Base-by-base conservation (phyloP, 345 rosid species). In the Brassica carinata region DNA sequence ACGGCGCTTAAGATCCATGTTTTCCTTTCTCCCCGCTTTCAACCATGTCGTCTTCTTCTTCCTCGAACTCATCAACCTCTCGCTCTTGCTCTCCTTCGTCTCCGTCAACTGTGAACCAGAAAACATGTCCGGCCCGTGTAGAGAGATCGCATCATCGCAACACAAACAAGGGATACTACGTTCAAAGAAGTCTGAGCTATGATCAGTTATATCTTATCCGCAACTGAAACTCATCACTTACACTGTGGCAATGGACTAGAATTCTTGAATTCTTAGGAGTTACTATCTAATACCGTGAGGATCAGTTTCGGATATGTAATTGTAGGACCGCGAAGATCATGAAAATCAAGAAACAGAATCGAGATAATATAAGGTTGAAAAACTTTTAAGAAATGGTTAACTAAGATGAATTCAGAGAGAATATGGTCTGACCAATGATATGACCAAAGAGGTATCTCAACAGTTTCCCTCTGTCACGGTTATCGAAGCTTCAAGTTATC, bases 1-100 rank as follows among this genome's bases (percentile, higher is more conserved):
- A 86, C 84, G 19, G 75, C 86, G 1, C 58, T 88, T 78, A 94
- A 94, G 89, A 94, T 94, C 86, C 89, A 88, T 31, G 98, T 89
- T 8, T 91, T 94, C 79, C 90, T 94, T 72, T 86, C 85, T n/a
- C 88, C 86, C 88, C 67, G 2, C 19, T 5, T 65, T 79, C 83
- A 45, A 40, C 58, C 1, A 14, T 18, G 14, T 66, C 83, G 4
- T 85, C 91, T 5, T 33, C 91, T 6, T 33, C 71, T 1, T 62
- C 71, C 0, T 83, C 90, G 1, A 83, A 77, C 18, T 83, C 86
- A 5, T 77, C 85, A 40, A n/a, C 18, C 0, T 77, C 88, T 1
- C 73, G 84, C 0, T 76, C 87, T 2, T 69, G 84, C 1, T 80
- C 84, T n/a, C 79, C 85, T 1, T 59, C 86, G 2, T 33, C 72